A percentile compares a stretch with the other conserved stretches of the same genome.
Evolutionary conservation across 2,329 filamentous ascomycete species (phyloP).

Genomic region (Aspergillus sojae): DNA sequence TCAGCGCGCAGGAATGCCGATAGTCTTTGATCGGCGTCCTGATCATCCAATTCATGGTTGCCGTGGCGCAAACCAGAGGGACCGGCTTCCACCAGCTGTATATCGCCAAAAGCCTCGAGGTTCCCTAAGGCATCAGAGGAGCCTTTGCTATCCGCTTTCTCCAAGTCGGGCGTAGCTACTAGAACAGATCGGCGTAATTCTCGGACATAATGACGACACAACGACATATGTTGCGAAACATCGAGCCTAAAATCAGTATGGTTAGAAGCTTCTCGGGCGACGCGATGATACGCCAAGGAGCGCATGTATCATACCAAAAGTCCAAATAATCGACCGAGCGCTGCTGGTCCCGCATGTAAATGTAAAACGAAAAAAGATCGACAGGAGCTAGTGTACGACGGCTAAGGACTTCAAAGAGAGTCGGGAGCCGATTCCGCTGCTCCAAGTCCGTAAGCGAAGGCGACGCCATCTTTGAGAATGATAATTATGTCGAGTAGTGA

Average conservation of each 20-base stretch:
- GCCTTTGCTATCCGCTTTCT: conserved; percentile 77
- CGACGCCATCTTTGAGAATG: conserved; percentile 31
- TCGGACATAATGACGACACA: conserved; percentile 93
- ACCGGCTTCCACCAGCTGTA: conserved; percentile 50
- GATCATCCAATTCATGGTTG: conserved; percentile 67
- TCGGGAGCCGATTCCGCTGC: conserved; percentile 82
- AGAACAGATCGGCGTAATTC: conserved; percentile 92
- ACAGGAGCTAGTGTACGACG: conserved; percentile 92
- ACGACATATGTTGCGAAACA: conserved; percentile 97
- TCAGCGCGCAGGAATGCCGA: conserved; percentile 80
- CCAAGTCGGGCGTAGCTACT: conserved; percentile 86
- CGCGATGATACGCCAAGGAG: neutral
- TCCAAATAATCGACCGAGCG: conserved; percentile 96
- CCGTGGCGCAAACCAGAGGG: conserved; percentile 60
- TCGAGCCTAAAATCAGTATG: conserved; percentile 71
- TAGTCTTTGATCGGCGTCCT: conserved; percentile 82
- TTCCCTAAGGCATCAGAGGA: conserved; percentile 79
- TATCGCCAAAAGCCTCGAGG: conserved; percentile 70
- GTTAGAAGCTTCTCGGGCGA: conserved; percentile 13
- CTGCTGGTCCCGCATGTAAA: conserved; percentile 99
- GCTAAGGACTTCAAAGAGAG: conserved; percentile 92
- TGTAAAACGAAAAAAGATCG: conserved; percentile 98
- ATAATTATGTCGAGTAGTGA: neutral
- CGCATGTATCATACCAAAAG: conserved; percentile 74
- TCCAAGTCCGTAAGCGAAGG: conserved; percentile 40